Evolutionary conservation across 208 protist species (phyloP).

Genomic region (Trypanosoma melophagium): DNA sequence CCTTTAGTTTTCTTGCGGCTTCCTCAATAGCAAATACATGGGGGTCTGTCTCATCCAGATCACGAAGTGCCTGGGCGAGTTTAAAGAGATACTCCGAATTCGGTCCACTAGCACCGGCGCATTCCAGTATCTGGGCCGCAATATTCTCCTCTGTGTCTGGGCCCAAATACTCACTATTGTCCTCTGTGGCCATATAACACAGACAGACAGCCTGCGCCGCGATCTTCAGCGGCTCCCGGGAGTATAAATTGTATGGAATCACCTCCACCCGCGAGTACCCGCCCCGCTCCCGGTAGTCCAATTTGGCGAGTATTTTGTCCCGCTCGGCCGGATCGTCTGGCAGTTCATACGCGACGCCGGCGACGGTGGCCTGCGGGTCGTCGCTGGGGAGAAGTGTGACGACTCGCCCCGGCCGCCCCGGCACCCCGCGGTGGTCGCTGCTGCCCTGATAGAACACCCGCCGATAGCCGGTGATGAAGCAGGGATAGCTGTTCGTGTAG

Average conservation of each 20-base stretch:
- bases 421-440: conserved; percentile 70
- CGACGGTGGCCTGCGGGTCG: conserved; percentile 43
- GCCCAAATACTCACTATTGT: conserved; percentile 70
- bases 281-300: conserved; percentile 67
- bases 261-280: conserved; percentile 65
- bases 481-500: conserved; percentile 53
- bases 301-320: conserved; percentile 41
- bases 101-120: conserved; percentile 52
- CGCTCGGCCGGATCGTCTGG: conserved; percentile 48
- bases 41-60: conserved; percentile 47
- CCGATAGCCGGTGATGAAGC: conserved; percentile 67
- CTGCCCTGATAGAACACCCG: conserved; percentile 85
- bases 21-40: conserved; percentile 77
- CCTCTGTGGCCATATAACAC: conserved; percentile 73
- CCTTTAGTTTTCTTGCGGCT: conserved; percentile 35
- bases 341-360: conserved; percentile 74
- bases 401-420: conserved; percentile 64
- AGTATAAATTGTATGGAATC: conserved; percentile 40
- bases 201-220: conserved; percentile 36
- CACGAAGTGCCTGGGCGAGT: conserved; percentile 51
- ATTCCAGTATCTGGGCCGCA: conserved; percentile 60
- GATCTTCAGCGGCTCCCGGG: conserved; percentile 22
- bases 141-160: conserved; percentile 52
- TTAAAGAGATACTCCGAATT: conserved; percentile 81
- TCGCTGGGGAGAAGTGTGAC: conserved; percentile 65